phyloP scores from a whole-genome alignment of 2,329 filamentous ascomycete genomes.

The Seiridium unicorne region DNA sequence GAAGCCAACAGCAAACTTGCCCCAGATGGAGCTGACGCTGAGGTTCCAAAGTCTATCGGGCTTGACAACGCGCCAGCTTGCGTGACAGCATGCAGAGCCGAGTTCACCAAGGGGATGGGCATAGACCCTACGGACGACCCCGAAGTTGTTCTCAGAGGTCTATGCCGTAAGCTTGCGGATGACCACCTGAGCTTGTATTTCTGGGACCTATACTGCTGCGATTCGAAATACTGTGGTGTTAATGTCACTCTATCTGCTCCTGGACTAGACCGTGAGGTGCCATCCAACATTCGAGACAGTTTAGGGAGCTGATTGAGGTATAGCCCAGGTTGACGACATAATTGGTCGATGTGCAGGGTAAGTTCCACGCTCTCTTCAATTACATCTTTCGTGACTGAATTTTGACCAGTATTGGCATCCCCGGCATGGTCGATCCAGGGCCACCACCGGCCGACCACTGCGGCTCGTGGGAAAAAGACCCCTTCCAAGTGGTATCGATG shows the following conservation, averaged over 20 bases:
- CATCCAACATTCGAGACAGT: neutral
- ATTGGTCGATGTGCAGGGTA: conserved; percentile 52
- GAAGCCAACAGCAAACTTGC: neutral
- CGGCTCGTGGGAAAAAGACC: neutral
- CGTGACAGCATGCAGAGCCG: neutral
- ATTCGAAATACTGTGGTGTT: conserved; percentile 49
- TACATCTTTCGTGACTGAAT: conserved; percentile 4
- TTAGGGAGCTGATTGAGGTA: neutral
- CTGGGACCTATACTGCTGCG: conserved; percentile 51
- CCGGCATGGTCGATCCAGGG: conserved; percentile 23
- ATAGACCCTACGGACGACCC: neutral
- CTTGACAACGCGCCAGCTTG: neutral
- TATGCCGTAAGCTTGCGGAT: neutral
- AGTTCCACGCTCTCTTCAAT: conserved; percentile 14
- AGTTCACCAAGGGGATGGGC: neutral
- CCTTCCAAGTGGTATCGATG: neutral
- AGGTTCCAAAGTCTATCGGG: neutral
- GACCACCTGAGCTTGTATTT: conserved; percentile 17
- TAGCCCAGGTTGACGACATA: conserved; percentile 50
- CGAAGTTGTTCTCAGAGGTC: neutral
- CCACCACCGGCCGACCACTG: conserved; percentile 10
- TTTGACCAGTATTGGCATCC: conserved; percentile 22
- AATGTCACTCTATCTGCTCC: conserved; percentile 24
- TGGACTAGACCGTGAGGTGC: conserved; percentile 43
- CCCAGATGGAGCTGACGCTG: neutral